These are phyloP conservation scores for Aspergillus sp. DNA, from an alignment of 2,329 filamentous ascomycete species.

Conservation along the genomic window DNA sequence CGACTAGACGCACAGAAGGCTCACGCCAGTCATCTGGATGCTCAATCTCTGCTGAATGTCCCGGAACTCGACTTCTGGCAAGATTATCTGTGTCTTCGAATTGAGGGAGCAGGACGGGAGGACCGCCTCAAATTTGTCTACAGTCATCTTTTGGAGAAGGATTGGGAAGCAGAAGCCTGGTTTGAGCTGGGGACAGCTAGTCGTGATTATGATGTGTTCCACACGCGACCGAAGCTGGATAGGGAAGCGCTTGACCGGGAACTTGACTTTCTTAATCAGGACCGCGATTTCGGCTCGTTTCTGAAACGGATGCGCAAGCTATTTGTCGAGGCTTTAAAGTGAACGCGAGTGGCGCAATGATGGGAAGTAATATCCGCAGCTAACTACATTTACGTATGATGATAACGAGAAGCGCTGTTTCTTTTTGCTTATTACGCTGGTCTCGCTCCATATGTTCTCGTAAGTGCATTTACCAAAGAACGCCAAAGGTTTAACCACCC, in stretches of 20 bases:
- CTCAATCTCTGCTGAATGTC: slow-evolving; percentile 78
- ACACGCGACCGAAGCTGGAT: slow-evolving; percentile 62
- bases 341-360: slow-evolving; percentile 3
- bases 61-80: slow-evolving; percentile 97
- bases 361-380: not conserved
- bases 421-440: not conserved
- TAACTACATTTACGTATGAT: not conserved
- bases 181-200: slow-evolving; percentile 80
- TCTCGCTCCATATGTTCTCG: slow-evolving; percentile 4
- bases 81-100: slow-evolving; percentile 74
- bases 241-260: slow-evolving; percentile 46
- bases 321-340: slow-evolving; percentile 50
- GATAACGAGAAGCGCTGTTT: not conserved
- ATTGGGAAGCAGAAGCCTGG: slow-evolving; percentile 84
- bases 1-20: slow-evolving; percentile 39
- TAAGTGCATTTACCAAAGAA: not conserved
- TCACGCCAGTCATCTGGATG: slow-evolving; percentile 63
- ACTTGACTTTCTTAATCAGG: slow-evolving; percentile 52
- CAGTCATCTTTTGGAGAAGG: slow-evolving; percentile 73
- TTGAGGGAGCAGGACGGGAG: slow-evolving; percentile 77
- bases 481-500: slow-evolving; percentile 42
- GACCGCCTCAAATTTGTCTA: slow-evolving; percentile 88
- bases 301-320: slow-evolving; percentile 56
- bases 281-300: slow-evolving; percentile 51
- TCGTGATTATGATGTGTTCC: slow-evolving; percentile 75